A percentile compares a stretch with the other conserved stretches of the same genome.
These are phyloP conservation scores for Eutypa lata DNA, from an alignment of 2,329 filamentous ascomycete species.

Conservation along the genomic window DNA sequence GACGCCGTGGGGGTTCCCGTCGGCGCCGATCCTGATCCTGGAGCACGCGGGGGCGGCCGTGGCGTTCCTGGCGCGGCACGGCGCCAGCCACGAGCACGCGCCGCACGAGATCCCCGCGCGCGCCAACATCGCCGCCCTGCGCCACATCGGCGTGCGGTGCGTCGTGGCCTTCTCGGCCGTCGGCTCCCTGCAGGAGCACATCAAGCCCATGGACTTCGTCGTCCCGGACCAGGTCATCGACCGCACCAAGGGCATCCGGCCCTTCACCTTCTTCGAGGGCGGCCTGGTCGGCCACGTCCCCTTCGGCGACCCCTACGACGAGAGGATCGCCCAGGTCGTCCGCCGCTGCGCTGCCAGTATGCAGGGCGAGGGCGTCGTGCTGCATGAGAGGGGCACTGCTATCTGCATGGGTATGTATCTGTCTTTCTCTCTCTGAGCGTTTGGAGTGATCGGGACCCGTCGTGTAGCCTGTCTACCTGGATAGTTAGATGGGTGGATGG, in stretches of 20 bases:
- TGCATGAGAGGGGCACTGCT: constrained; percentile 82
- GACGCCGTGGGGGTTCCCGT: constrained; percentile 87
- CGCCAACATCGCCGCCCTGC: constrained; percentile 97
- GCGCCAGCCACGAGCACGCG: constrained; percentile 80
- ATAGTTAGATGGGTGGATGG: too few species aligned
- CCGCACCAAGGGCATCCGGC: constrained; percentile 89
- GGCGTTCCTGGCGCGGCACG: constrained; percentile 93
- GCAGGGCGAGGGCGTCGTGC: constrained; percentile 76
- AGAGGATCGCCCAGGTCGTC: constrained; percentile 71
- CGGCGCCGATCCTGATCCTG: constrained; percentile 77
- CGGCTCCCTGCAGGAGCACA: constrained; percentile 85
- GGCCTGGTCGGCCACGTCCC: constrained; percentile 92
- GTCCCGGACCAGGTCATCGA: constrained; percentile 96
- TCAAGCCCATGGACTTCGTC: constrained; percentile 95
- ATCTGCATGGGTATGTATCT: constrained; percentile 78
- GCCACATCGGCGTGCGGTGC: constrained; percentile 82
- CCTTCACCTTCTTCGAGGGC: constrained; percentile 92
- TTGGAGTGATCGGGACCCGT: too few species aligned
- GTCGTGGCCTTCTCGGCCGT: constrained; percentile 96
- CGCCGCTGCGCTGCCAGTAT: constrained; percentile 70
- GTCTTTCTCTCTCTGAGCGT: constrained; percentile 1
- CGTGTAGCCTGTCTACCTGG: too few species aligned
- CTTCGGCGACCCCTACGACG: constrained; percentile 94
- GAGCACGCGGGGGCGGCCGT: constrained; percentile 79
- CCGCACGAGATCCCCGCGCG: constrained; percentile 93